These are phyloP conservation scores for Ophiobolus disseminans DNA, from an alignment of 2,329 filamentous ascomycete genomes.

Conservation along the genomic window DNA sequence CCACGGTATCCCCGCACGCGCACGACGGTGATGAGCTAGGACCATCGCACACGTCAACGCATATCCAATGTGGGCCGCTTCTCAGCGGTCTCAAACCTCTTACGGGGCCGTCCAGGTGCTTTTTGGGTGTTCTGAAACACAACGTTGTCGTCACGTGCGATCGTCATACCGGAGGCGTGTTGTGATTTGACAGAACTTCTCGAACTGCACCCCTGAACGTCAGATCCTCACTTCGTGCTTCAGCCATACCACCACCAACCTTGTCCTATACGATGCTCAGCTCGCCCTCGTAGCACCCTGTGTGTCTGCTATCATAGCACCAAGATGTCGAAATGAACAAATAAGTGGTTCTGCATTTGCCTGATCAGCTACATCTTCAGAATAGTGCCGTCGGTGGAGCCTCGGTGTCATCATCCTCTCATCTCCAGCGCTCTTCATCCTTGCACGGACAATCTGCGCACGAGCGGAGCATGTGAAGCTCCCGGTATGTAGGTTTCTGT, in stretches of 20 bases:
- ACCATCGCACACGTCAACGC: conserved; percentile 31
- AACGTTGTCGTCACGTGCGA: conserved; percentile 26
- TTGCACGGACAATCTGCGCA: conserved; percentile 30
- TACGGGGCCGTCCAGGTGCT: conserved; percentile 13
- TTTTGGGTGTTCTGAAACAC: conserved; percentile 27
- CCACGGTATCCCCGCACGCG: conserved; percentile 15
- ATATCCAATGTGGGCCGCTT: conserved; percentile 18
- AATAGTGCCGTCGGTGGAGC: conserved; percentile 20
- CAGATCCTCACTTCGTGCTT: conserved; percentile 21
- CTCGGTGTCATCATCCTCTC: conserved; percentile 22
- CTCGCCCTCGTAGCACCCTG: neutral
- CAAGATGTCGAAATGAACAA: neutral
- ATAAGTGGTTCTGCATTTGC: neutral
- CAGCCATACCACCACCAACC: conserved; percentile 17
- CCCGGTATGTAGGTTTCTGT: conserved; percentile 20
- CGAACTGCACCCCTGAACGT: conserved; percentile 23
- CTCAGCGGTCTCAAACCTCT: conserved; percentile 12
- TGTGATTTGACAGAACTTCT: conserved; percentile 20
- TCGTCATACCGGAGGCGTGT: conserved; percentile 12
- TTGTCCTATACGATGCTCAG: conserved; percentile 1
- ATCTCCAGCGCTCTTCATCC: conserved; percentile 29
- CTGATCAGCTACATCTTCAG: conserved; percentile 11
- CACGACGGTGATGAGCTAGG: conserved; percentile 11
- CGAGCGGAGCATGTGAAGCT: conserved; percentile 9
- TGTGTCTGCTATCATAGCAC: neutral